phyloP scores from a whole-genome alignment of 1,284 basidiomycete genomes.

The Vanrija humicola region DNA sequence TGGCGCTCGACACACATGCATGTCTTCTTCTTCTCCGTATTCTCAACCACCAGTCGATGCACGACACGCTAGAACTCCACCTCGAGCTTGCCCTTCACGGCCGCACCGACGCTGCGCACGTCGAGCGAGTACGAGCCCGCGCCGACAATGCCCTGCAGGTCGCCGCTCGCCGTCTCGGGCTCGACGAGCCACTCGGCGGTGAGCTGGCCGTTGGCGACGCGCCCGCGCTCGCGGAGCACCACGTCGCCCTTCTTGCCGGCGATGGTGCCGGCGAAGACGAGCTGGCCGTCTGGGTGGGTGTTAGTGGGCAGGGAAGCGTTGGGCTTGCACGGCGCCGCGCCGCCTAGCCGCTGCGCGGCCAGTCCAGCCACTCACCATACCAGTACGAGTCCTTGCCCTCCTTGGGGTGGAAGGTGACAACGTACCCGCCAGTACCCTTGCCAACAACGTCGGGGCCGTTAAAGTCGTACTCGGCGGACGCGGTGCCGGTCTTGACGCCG shows the following conservation, averaged over 20 bases:
- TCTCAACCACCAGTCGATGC: too few species aligned
- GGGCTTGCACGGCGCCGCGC: too few species aligned
- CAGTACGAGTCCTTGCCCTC: too few species aligned
- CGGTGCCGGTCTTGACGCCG: background rate
- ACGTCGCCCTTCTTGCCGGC: slow-evolving; percentile 5
- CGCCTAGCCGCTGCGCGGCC: too few species aligned
- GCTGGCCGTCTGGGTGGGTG: slow-evolving; percentile 3
- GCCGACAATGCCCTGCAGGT: slow-evolving; percentile 6
- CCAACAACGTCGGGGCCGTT: slow-evolving; percentile 1
- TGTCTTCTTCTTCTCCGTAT: too few species aligned
- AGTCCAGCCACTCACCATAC: too few species aligned
- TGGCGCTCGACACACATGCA: too few species aligned
- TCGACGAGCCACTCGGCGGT: slow-evolving; percentile 2
- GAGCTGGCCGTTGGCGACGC: background rate
- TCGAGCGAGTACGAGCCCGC: background rate
- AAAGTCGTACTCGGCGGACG: background rate
- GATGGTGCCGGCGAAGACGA: slow-evolving; percentile 11
- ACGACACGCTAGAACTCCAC: background rate
- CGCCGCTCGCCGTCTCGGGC: slow-evolving; percentile 1
- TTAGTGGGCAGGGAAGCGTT: background rate
- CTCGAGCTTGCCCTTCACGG: background rate
- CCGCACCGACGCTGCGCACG: background rate
- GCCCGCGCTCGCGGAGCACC: slow-evolving; percentile 4
- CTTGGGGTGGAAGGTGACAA: background rate
- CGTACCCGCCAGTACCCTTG: slow-evolving; percentile 2